Evolutionary conservation across 2,329 filamentous ascomycete genomes (phyloP).

Genomic region (Cladobotryum protrusum): DNA sequence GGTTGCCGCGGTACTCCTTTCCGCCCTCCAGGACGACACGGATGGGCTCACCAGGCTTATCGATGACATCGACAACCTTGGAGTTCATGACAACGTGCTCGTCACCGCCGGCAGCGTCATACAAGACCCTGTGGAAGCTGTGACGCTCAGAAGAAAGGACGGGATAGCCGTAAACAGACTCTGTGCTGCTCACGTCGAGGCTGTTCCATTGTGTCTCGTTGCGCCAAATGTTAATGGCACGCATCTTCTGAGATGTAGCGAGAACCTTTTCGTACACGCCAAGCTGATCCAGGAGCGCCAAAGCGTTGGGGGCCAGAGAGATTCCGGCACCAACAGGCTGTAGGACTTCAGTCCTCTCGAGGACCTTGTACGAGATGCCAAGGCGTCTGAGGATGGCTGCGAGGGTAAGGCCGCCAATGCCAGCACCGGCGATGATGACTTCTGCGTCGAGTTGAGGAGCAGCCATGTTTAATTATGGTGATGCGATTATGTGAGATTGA

Average conservation of each 20-base stretch:
- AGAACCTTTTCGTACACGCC: constrained; percentile 12
- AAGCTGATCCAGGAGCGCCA: constrained; percentile 15
- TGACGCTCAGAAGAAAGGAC: constrained; percentile 14
- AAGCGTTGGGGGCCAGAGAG: constrained; percentile 15
- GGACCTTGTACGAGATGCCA: constrained; percentile 14
- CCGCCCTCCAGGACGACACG: constrained; percentile 10
- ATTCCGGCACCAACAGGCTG: constrained; percentile 15
- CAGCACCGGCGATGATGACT: constrained; percentile 19
- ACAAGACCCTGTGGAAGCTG: constrained; percentile 13
- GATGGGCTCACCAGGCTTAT: constrained; percentile 9
- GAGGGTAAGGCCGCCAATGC: constrained; percentile 17
- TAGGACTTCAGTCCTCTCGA: constrained; percentile 12
- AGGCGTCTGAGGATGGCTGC: constrained; percentile 13
- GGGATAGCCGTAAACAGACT: constrained; percentile 12
- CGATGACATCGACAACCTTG: constrained; percentile 13
- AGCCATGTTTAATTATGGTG: not conserved
- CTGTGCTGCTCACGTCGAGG: constrained; percentile 5
- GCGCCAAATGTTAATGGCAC: constrained; percentile 13
- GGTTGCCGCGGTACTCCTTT: constrained; percentile 6
- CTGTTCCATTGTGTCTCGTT: constrained; percentile 13
- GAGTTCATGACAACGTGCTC: constrained; percentile 3
- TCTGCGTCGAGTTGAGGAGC: constrained; percentile 7
- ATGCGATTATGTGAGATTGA: not conserved
- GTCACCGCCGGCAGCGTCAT: constrained; percentile 11
- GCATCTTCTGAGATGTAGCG: constrained; percentile 11